Evolutionary conservation across 345 rosid species (phyloP).

Genomic region (Brassica juncea): DNA sequence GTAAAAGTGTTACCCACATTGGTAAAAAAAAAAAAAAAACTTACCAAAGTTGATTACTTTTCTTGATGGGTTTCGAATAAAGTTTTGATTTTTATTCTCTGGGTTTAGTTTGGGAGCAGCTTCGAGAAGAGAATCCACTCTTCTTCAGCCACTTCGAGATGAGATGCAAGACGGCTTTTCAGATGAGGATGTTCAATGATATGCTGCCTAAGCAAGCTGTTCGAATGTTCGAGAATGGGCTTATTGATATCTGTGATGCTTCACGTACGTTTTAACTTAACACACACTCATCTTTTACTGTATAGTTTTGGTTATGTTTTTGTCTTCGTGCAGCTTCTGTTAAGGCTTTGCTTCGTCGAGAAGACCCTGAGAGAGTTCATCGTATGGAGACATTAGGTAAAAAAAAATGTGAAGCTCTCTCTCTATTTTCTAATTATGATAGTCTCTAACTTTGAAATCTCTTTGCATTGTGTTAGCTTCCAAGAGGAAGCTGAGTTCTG

Average conservation of each 20-base stretch:
- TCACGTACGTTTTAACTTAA: slow-evolving; percentile 13
- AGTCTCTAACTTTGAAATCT: neutral
- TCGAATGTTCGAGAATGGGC: neutral
- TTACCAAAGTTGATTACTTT: neutral
- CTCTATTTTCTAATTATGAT: neutral
- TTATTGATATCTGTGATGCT: neutral
- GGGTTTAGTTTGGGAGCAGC: slow-evolving; percentile 29
- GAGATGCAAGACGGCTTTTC: neutral
- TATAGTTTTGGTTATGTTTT: neutral
- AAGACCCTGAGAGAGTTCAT: neutral
- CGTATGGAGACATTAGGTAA: neutral
- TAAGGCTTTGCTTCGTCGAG: neutral
- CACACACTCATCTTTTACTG: neutral
- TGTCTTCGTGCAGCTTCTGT: neutral
- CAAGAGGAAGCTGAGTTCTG: neutral
- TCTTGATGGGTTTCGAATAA: neutral
- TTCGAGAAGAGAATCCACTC: neutral
- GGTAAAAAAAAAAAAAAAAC: neutral
- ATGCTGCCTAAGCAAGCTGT: neutral
- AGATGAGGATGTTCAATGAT: neutral
- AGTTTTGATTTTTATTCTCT: neutral
- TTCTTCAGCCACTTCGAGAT: neutral
- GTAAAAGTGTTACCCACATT: neutral
- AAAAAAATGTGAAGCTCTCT: neutral
- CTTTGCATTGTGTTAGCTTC: neutral